Conservation (phyloP, 257 asterid species). For the Paraleonurus japonicus region DNA sequence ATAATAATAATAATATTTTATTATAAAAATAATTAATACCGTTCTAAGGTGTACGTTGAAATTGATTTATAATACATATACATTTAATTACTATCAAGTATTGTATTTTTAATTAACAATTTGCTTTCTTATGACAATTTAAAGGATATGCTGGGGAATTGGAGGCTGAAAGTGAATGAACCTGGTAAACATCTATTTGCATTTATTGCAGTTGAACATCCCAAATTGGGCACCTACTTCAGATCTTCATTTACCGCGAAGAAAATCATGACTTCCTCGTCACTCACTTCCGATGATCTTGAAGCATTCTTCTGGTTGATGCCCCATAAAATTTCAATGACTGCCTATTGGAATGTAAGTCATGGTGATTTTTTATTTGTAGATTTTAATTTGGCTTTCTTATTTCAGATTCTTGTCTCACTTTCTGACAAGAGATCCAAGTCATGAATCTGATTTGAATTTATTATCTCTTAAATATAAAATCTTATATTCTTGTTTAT, state of each 20-base stretch:
- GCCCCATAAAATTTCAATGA: conserved; percentile 60
- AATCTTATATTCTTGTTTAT: too few species aligned
- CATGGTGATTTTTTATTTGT: too few species aligned
- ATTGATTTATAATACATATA: too few species aligned
- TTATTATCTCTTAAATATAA: too few species aligned
- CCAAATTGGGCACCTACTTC: conserved; percentile 58
- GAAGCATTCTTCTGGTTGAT: conserved; percentile 60
- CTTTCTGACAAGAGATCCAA: too few species aligned
- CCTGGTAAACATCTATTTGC: conserved; percentile 53
- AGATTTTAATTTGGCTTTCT: too few species aligned
- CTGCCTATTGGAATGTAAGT: conserved; percentile 71
- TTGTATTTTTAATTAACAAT: neutral
- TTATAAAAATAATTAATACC: too few species aligned
- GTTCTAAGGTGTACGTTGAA: too few species aligned
- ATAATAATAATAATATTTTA: too few species aligned
- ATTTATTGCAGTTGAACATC: conserved; percentile 53
- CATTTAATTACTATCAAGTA: neutral
- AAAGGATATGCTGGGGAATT: conserved; percentile 66
- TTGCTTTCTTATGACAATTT: neutral
- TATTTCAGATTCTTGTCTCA: too few species aligned
- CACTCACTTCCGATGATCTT: conserved; percentile 30
- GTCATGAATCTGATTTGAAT: too few species aligned
- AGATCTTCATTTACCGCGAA: conserved; percentile 58
- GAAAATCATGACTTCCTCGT: conserved; percentile 28
- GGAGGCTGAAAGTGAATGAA: conserved; percentile 48